Conservation (phyloP, 257 asterid genomes). For the Plantago major region DNA sequence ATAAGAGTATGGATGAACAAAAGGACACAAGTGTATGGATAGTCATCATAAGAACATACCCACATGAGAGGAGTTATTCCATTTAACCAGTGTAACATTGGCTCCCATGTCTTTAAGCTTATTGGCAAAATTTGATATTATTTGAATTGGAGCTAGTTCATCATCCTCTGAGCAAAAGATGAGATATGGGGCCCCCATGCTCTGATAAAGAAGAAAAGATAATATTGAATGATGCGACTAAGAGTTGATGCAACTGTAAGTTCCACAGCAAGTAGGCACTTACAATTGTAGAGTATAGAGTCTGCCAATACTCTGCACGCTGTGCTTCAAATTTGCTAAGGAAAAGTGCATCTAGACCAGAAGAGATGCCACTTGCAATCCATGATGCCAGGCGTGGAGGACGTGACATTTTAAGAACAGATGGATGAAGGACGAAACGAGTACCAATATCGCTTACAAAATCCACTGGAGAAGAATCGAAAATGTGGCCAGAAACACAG, state of each 20-base stretch:
- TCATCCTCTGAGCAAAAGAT: slow-evolving; percentile 91
- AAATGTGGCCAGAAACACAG: slow-evolving; percentile 77
- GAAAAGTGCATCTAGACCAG: slow-evolving; percentile 77
- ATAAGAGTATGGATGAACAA: background rate
- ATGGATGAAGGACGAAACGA: slow-evolving; percentile 74
- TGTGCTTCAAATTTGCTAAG: slow-evolving; percentile 71
- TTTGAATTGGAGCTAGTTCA: slow-evolving; percentile 75
- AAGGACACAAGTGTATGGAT: background rate
- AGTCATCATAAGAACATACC: slow-evolving; percentile 45
- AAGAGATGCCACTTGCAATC: slow-evolving; percentile 65
- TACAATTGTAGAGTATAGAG: slow-evolving; percentile 77
- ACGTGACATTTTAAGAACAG: slow-evolving; percentile 52
- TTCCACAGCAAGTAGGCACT: slow-evolving; percentile 24
- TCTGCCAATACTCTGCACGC: slow-evolving; percentile 97
- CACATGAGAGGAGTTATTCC: slow-evolving; percentile 81
- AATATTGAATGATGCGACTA: slow-evolving; percentile 12
- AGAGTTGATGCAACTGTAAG: background rate
- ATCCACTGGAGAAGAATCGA: slow-evolving; percentile 89
- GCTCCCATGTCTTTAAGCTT: slow-evolving; percentile 72
- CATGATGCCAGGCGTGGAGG: slow-evolving; percentile 75
- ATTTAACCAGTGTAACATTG: slow-evolving; percentile 71
- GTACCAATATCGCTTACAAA: slow-evolving; percentile 76
- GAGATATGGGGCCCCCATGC: slow-evolving; percentile 86
- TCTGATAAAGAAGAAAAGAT: slow-evolving; percentile 34
- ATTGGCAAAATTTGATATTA: slow-evolving; percentile 63